phyloP scores from a whole-genome alignment of 148 eudicot genomes.

The Fagopyrum esculentum region DNA sequence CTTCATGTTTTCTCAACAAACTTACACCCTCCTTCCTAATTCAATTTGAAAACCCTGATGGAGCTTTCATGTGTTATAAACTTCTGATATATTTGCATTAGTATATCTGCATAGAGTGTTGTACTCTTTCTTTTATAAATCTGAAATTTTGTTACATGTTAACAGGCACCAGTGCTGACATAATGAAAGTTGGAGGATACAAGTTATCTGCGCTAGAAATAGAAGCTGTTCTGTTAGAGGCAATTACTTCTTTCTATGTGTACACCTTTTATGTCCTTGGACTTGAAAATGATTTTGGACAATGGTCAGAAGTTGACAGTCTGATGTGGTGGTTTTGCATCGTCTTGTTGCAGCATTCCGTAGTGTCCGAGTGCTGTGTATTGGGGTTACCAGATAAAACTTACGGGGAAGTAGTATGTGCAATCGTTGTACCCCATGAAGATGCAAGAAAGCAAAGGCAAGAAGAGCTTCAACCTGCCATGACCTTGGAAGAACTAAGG shows the following conservation, averaged over 20 bases:
- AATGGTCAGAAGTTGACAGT: not conserved
- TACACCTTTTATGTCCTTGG: not conserved
- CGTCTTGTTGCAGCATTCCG: slow-evolving; percentile 54
- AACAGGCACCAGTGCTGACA: slow-evolving; percentile 93
- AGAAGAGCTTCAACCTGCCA: slow-evolving; percentile 56
- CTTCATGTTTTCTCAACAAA: not conserved
- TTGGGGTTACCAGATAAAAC: slow-evolving; percentile 80
- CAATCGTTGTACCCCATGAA: slow-evolving; percentile 71
- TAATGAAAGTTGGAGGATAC: slow-evolving; percentile 98
- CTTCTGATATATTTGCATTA: not conserved
- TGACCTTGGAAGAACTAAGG: slow-evolving; percentile 70
- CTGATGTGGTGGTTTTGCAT: not conserved
- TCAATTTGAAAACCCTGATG: not conserved
- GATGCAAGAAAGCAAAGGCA: slow-evolving; percentile 47
- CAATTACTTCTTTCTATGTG: slow-evolving; percentile 16
- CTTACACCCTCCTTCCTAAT: not conserved
- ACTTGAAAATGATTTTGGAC: not conserved
- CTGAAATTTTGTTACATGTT: slow-evolving; percentile 12
- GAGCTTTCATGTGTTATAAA: not conserved
- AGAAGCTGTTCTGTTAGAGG: slow-evolving; percentile 89
- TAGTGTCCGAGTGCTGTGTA: slow-evolving; percentile 87
- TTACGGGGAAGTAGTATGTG: slow-evolving; percentile 81
- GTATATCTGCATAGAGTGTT: slow-evolving; percentile 1
- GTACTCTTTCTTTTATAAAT: slow-evolving; percentile 8
- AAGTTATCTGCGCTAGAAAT: slow-evolving; percentile 94